phyloP scores from a whole-genome alignment of 176 grass and related monocot genomes.

The Rhynchospora pubera region DNA sequence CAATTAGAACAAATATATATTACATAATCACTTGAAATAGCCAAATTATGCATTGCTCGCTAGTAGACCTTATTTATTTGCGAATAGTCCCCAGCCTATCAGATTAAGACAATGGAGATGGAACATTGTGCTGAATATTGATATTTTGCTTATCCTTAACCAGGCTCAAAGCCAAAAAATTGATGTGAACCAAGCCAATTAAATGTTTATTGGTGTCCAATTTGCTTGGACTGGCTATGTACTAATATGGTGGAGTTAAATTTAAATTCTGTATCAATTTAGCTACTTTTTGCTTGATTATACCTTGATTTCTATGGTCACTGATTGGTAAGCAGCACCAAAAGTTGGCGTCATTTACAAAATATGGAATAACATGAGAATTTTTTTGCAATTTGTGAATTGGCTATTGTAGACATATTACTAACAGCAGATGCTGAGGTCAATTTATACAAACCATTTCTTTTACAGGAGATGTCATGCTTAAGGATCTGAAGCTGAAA shows the following conservation, averaged over 20 bases:
- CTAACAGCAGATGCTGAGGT: background rate
- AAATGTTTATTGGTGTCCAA: background rate
- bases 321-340: background rate
- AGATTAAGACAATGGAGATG: background rate
- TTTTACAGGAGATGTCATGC: constrained; percentile 86
- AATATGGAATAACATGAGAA: background rate
- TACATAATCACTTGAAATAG: background rate
- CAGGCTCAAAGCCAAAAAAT: background rate
- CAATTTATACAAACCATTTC: constrained; percentile 11
- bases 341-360: background rate
- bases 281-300: background rate
- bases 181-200: background rate
- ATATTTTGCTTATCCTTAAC: background rate
- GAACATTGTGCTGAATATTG: background rate
- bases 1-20: background rate
- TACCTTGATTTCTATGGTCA: background rate
- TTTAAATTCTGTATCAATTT: background rate
- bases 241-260: background rate
- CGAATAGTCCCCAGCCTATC: background rate
- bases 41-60: background rate
- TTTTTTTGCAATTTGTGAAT: background rate
- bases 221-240: background rate
- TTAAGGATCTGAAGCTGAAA: constrained; percentile 95
- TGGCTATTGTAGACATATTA: background rate
- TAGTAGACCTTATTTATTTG: background rate